Evolutionary conservation across 2,329 filamentous ascomycete genomes (phyloP), one percentile per base, ranked within the genome.

Genomic region (Aspergillus luchuensis): DNA sequence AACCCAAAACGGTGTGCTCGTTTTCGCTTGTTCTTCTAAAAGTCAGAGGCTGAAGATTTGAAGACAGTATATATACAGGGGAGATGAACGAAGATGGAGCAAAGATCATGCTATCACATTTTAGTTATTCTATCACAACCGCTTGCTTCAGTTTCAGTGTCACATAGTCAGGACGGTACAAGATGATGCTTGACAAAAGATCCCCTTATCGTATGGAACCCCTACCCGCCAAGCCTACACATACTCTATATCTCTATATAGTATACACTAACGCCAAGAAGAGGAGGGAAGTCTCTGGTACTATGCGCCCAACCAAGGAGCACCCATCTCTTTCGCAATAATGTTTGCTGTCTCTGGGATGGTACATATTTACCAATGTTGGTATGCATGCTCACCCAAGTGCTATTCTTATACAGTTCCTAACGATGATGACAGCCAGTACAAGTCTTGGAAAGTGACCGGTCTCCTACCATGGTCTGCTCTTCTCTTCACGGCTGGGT

Each of bases 381-480:
- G 64, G 72, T 75, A 69, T 55, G 69, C 64, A 28, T 23, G 10
- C 23, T 36, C 33, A 36, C 19, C 1, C 8, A 19, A 17, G 3
- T n/a, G 33, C 33, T 36, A 23, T 19, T 15, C 8, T 13, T 7
- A 30, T 17, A 2, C 8, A 33, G 13, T 5, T 4, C 10, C 66
- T 63, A 64, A 66, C 25, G n/a, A 43, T 23, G 25, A 25, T 3
- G n/a, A 51, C 47, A 76, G 78, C 56, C 74, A 71, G 63, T 76
- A 74, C 59, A 74, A 72, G 51, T 76, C 75, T 8, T 79, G 76
- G 76, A 74, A 74, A 56, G 74, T 80, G 56, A 77, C 76, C 1
- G 74, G 76, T 25, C 59, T 79, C 19, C 65, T 79, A 8, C 77
- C 78, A 11, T 80, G 77, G 77, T 75, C 76, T 7, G 76, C 76